A percentile compares a stretch with the other conserved stretches of the same genome.
Evolutionary conservation across 257 asterid genomes (phyloP).

Genomic region (Pogostemon cablin): DNA sequence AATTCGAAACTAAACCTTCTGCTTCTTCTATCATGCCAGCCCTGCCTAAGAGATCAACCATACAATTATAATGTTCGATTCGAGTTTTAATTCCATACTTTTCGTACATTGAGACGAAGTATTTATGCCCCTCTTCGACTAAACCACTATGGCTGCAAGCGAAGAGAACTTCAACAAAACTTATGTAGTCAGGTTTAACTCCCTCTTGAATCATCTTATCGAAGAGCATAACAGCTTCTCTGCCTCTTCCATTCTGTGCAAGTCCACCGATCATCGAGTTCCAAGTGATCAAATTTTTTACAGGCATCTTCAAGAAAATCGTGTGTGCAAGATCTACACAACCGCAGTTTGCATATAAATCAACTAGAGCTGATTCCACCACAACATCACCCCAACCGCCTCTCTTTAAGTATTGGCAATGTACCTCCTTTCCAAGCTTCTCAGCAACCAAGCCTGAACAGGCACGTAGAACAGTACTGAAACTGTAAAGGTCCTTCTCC

Average conservation of each 20-base stretch:
- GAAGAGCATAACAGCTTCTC: slow-evolving; percentile 63
- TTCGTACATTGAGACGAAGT: slow-evolving; percentile 52
- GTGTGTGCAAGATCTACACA: slow-evolving; percentile 60
- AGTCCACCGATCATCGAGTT: slow-evolving; percentile 89
- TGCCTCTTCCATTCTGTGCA: slow-evolving; percentile 88
- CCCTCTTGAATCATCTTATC: slow-evolving; percentile 59
- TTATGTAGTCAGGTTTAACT: slow-evolving; percentile 45
- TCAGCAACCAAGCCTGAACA: slow-evolving; percentile 66
- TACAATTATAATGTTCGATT: slow-evolving; percentile 78
- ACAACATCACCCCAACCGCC: slow-evolving; percentile 83
- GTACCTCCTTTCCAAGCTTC: slow-evolving; percentile 79
- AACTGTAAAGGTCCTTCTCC: slow-evolving; percentile 32
- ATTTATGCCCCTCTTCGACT: slow-evolving; percentile 35
- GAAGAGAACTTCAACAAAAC: slow-evolving; percentile 73
- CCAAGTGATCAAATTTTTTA: slow-evolving; percentile 80
- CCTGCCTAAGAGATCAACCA: slow-evolving; percentile 86
- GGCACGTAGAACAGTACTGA: slow-evolving; percentile 33
- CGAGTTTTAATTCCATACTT: slow-evolving; percentile 55
- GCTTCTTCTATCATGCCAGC: slow-evolving; percentile 79
- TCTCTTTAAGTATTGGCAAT: slow-evolving; percentile 83
- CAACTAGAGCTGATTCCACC: slow-evolving; percentile 91
- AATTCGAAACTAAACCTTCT: slow-evolving; percentile 54
- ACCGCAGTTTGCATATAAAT: slow-evolving; percentile 90
- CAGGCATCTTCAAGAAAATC: slow-evolving; percentile 62
- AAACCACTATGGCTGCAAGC: slow-evolving; percentile 93